Base-by-base conservation (phyloP, 2,329 filamentous ascomycete species). In the Macrophomina phaseolina region DNA sequence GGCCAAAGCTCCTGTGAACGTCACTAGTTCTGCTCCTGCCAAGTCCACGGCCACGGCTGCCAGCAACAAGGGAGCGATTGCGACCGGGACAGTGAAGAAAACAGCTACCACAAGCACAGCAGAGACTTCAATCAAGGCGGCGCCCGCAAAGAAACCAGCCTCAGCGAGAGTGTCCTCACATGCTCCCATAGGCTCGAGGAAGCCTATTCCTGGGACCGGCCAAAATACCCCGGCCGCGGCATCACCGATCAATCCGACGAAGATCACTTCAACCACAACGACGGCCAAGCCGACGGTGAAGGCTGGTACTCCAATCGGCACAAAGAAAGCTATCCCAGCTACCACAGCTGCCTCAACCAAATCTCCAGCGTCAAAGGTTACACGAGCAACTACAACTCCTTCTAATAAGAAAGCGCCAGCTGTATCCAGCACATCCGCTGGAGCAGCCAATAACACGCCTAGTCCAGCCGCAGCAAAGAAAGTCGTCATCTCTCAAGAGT, bases 381-480 rank as follows among this genome's bases (percentile, higher is more conserved):
- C 68, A 36, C 63, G 49, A 32, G 51, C 56, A n/a, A 46, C 55
- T 16, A 55, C 53, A 40, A 65, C 74, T 71, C 70, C 69, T 64
- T 68, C 69, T 40, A 70, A 72, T 30, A 68, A 70, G 45, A 76
- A 72, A 53, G 68, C 71, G 14, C 68, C 42, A 14, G 16, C 11
- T 46, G 72, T 18, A 46, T 60, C 73, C 36, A 46, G n/a, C 14
- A 45, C 55, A 2, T 46, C 58, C n/a, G 23, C 48, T 34, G 4
- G 48, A 16, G 12, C 12, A 3, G 38, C 49, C 11, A 40, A 30
- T 28, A 30, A 23, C 16, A 40, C 63, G 1, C 48, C 30, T 67
- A 67, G 69, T 51, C 65, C 69, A 52, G 67, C 71, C 51, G 75
- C 73, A 67, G 80, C 75, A 71, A 77, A 73, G 70, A 74, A 76